Percentiles rank a stretch among this genome's conserved stretches.
Conservation (phyloP, 768 basidiomycete genomes). For the Serendipita sp. region DNA sequence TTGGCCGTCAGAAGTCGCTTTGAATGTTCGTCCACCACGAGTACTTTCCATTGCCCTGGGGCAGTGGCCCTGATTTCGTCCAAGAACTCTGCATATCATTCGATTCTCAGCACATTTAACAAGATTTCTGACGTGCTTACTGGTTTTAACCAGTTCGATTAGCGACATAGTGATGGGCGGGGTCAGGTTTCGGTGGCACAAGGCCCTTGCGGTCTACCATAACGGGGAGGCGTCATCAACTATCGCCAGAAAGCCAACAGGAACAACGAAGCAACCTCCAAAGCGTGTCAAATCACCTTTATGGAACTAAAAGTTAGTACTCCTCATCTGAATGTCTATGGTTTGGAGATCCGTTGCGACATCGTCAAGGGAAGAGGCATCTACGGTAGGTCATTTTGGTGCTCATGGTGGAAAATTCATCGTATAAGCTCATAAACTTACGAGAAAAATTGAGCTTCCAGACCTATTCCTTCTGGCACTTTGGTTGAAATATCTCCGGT, state of each 20-base stretch:
- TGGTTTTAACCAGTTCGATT: not conserved
- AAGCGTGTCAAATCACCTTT: too few relatives aligned
- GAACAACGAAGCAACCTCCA: too few relatives aligned
- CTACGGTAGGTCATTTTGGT: not conserved
- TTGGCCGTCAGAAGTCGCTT: slow-evolving; percentile 70
- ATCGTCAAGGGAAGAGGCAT: not conserved
- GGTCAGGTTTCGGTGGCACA: not conserved
- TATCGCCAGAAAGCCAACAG: too few relatives aligned
- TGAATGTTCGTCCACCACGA: slow-evolving; percentile 89
- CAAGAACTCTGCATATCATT: slow-evolving; percentile 47
- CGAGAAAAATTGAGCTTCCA: slow-evolving; percentile 25
- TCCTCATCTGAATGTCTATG: not conserved
- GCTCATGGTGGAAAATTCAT: not conserved
- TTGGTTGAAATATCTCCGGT: slow-evolving; percentile 77
- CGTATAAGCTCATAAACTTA: not conserved
- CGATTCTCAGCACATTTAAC: not conserved
- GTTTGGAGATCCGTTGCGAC: not conserved
- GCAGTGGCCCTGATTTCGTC: slow-evolving; percentile 78
- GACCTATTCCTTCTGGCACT: slow-evolving; percentile 39
- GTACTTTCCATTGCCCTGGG: slow-evolving; percentile 85
- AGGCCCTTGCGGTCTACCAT: not conserved
- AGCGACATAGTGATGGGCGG: slow-evolving; percentile 2
- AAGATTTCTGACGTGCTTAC: not conserved
- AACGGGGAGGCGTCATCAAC: too few relatives aligned
- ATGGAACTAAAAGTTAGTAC: not conserved